Evolutionary conservation across 2,329 filamentous ascomycete genomes (phyloP).

Genomic region (Myriangium duriaei): DNA sequence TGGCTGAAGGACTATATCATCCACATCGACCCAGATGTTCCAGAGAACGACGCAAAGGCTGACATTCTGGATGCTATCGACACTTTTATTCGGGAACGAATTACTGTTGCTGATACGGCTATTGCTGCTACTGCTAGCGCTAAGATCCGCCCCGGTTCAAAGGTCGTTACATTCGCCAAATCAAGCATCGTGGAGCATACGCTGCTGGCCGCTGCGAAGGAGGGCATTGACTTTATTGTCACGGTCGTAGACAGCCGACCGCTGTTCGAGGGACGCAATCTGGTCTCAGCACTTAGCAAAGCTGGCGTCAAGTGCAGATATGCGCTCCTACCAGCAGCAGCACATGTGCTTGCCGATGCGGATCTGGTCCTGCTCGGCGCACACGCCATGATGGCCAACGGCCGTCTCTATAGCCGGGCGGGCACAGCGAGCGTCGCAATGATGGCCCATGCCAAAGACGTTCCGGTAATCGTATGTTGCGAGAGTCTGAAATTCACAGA

Average conservation of each 20-base stretch:
- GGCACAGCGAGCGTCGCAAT: slow-evolving; percentile 82
- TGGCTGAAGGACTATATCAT: slow-evolving; percentile 89
- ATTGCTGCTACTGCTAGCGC: slow-evolving; percentile 66
- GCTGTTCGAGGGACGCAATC: slow-evolving; percentile 54
- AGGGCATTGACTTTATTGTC: slow-evolving; percentile 68
- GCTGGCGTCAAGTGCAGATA: slow-evolving; percentile 70
- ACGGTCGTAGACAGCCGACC: slow-evolving; percentile 70
- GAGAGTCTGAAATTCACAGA: slow-evolving; percentile 94
- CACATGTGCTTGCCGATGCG: slow-evolving; percentile 57
- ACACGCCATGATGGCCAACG: slow-evolving; percentile 92
- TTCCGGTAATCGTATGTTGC: slow-evolving; percentile 79
- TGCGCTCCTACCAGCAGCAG: slow-evolving; percentile 64
- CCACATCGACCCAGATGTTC: slow-evolving; percentile 73
- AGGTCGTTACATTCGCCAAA: slow-evolving; percentile 76
- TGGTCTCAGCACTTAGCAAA: slow-evolving; percentile 58
- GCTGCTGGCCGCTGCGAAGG: slow-evolving; percentile 56
- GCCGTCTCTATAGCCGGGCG: slow-evolving; percentile 73
- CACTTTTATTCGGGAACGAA: slow-evolving; percentile 77
- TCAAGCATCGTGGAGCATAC: slow-evolving; percentile 77
- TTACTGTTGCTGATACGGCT: slow-evolving; percentile 73
- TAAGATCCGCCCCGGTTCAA: slow-evolving; percentile 67
- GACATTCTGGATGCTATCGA: slow-evolving; percentile 72
- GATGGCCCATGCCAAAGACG: slow-evolving; percentile 60
- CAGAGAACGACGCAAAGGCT: slow-evolving; percentile 71
- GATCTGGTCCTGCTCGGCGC: slow-evolving; percentile 74